Percentiles rank a stretch among this genome's conserved stretches.
phyloP scores from a whole-genome alignment of 169 alveolate genomes.

The Theileria sp. region DNA sequence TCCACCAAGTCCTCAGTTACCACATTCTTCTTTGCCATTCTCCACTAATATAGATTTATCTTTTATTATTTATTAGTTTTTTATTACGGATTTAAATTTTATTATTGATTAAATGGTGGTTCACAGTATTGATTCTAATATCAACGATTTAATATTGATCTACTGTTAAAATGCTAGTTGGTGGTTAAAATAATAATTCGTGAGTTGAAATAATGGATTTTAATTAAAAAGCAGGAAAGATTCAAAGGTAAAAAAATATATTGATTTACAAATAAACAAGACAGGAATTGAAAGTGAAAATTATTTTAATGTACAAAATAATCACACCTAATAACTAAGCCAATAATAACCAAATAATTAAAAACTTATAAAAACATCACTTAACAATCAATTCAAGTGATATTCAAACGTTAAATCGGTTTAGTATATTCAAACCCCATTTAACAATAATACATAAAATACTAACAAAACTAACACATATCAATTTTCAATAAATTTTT shows the following conservation, averaged over 20 bases:
- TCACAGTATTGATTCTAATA: no score
- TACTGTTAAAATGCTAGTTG: neutral
- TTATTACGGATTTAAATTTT: neutral
- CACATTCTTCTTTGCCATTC: slow-evolving; percentile 57
- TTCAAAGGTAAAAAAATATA: no score
- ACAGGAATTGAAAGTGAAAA: neutral
- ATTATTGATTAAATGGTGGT: neutral
- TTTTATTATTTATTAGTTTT: neutral
- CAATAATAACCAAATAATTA: neutral
- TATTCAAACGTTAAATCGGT: neutral
- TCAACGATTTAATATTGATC: neutral
- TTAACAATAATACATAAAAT: neutral
- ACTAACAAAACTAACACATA: neutral
- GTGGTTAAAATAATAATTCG: neutral
- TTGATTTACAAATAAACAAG: neutral
- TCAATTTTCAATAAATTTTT: neutral
- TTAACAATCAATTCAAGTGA: neutral
- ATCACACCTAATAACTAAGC: neutral
- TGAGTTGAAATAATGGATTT: neutral
- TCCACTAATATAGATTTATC: neutral
- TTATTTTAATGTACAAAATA: neutral
- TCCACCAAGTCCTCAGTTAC: slow-evolving; percentile 79
- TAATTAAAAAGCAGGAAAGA: neutral
- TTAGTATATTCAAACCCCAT: neutral
- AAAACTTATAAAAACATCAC: neutral